phyloP scores from a whole-genome alignment of 2,329 filamentous ascomycete genomes.

The Verticillium dahliae region DNA sequence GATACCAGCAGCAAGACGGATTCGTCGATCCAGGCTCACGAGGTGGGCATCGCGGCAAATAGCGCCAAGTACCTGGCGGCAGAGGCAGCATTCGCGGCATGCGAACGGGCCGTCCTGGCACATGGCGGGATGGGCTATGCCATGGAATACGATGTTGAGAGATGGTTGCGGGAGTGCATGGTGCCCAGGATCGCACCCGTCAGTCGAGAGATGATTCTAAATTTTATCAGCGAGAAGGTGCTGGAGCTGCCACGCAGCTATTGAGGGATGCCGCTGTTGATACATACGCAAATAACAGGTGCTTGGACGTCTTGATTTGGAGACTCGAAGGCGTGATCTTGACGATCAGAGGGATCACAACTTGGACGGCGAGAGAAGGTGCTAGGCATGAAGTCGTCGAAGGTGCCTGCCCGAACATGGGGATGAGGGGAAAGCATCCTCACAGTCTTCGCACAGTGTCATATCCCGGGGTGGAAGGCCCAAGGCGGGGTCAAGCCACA shows the following conservation, averaged over 20 bases:
- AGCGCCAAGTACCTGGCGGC: constrained; percentile 66
- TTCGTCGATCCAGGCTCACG: constrained; percentile 41
- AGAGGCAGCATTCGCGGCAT: constrained; percentile 56
- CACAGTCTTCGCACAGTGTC: no score
- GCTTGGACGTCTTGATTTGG: no score
- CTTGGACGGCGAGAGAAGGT: no score
- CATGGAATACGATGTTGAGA: constrained; percentile 57
- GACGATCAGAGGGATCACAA: no score
- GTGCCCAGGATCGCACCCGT: constrained; percentile 60
- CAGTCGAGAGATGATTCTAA: constrained; percentile 69
- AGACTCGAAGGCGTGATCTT: no score
- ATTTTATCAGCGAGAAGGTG: constrained; percentile 64
- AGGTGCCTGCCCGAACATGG: no score
- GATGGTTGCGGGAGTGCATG: constrained; percentile 58
- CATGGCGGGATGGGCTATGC: constrained; percentile 62
- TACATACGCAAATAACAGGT: background rate
- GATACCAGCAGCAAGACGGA: constrained; percentile 47
- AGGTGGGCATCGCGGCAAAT: constrained; percentile 59
- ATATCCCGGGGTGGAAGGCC: no score
- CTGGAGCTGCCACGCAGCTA: constrained; percentile 63
- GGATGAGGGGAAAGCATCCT: no score
- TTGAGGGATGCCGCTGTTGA: constrained; percentile 23
- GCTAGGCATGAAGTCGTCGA: no score
- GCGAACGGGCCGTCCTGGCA: constrained; percentile 52
- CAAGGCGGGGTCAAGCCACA: no score